Evolutionary conservation across 2,329 filamentous ascomycete species (phyloP).

Genomic region (Cytospora paraplurivora): DNA sequence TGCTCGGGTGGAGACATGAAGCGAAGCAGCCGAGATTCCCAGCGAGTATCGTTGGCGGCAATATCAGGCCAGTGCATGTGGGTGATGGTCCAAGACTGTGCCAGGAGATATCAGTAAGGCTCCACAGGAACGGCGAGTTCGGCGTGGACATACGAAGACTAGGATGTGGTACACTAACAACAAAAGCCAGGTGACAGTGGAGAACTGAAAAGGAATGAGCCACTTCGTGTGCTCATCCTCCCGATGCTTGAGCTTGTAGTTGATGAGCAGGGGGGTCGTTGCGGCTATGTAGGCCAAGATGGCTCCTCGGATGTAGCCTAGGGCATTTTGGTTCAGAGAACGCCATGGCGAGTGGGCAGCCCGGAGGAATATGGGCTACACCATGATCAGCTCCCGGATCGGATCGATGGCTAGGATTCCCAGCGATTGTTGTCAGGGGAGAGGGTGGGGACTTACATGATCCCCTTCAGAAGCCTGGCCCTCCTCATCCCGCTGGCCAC

Average conservation of each 20-base stretch:
- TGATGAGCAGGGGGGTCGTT: constrained; percentile 44
- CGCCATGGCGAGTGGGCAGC: constrained; percentile 55
- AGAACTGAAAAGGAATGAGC: constrained; percentile 53
- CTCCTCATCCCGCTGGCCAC: constrained; percentile 23
- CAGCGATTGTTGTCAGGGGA: not conserved
- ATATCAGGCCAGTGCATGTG: constrained; percentile 51
- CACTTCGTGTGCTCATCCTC: constrained; percentile 43
- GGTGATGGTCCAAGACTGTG: constrained; percentile 54
- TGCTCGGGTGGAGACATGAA: constrained; percentile 50
- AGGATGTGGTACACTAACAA: constrained; percentile 50
- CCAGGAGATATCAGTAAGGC: constrained; percentile 5
- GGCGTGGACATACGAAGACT: constrained; percentile 45
- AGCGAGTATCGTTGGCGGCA: constrained; percentile 40
- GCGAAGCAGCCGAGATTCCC: constrained; percentile 42
- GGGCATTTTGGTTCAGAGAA: constrained; percentile 47
- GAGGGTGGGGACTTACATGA: constrained; percentile 37
- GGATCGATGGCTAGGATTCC: no score
- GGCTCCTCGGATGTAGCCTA: constrained; percentile 47
- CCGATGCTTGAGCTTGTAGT: constrained; percentile 47
- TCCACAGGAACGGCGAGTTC: not conserved
- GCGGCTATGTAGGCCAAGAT: constrained; percentile 48
- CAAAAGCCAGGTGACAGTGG: constrained; percentile 46
- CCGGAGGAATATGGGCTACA: constrained; percentile 53
- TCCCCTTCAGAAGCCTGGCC: constrained; percentile 26
- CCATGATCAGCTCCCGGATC: constrained; percentile 24